phyloP scores from a whole-genome alignment of 2,329 filamentous ascomycete species.

The Ceratocystis papillata region DNA sequence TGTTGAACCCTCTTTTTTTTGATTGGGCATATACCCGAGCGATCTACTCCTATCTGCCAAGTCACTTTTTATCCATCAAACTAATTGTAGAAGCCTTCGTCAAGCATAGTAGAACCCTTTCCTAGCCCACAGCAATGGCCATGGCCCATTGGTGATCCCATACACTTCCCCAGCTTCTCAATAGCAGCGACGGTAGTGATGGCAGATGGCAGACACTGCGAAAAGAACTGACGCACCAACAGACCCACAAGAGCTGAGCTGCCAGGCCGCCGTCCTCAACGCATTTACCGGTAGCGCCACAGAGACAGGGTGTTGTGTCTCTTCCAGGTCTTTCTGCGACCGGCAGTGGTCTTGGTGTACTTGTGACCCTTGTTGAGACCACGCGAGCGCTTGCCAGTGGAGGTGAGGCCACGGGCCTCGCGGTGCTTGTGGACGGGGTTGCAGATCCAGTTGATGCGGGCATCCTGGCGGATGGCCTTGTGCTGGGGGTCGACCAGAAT shows the following conservation, averaged over 20 bases:
- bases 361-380: slow-evolving; percentile 98
- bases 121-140: slow-evolving; percentile 24
- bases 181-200: slow-evolving; percentile 21
- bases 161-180: slow-evolving; percentile 23
- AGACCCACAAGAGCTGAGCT: slow-evolving; percentile 15
- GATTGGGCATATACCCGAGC: slow-evolving; percentile 2
- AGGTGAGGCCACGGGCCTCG: slow-evolving; percentile 91
- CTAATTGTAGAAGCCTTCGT: slow-evolving; percentile 21
- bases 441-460: slow-evolving; percentile 99
- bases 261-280: slow-evolving; percentile 14
- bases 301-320: slow-evolving; percentile 98
- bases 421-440: slow-evolving; percentile 99
- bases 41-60: slow-evolving; percentile 14
- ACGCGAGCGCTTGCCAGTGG: slow-evolving; percentile 98
- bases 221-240: slow-evolving; percentile 21
- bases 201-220: slow-evolving; percentile 20
- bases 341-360: slow-evolving; percentile 96
- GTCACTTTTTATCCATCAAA: slow-evolving; percentile 10
- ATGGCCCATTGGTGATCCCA: slow-evolving; percentile 23
- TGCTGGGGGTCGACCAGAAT: slow-evolving; percentile 99
- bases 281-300: slow-evolving; percentile 84
- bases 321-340: slow-evolving; percentile 99
- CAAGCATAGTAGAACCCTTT: slow-evolving; percentile 22
- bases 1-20: slow-evolving; percentile 14
- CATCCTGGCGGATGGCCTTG: slow-evolving; percentile 98